Evolutionary conservation across 768 basidiomycete genomes (phyloP).

Genomic region (Pulveroboletus sp.): DNA sequence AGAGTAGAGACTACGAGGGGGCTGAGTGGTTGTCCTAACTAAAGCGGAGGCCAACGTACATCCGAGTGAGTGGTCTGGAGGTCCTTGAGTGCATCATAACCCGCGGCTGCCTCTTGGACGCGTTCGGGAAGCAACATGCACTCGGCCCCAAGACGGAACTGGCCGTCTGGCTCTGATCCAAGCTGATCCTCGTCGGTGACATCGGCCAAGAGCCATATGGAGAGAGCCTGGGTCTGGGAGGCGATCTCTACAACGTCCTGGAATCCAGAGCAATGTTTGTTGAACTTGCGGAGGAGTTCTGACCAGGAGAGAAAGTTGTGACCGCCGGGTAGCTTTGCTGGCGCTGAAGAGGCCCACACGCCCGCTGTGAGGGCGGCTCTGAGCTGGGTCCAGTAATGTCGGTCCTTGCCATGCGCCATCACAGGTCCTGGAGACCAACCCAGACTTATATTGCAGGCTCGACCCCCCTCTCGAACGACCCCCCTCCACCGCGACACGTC

Average conservation of each 20-base stretch:
- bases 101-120: conserved; percentile 51
- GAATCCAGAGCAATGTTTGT: conserved; percentile 72
- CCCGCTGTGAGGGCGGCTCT: conserved; percentile 68
- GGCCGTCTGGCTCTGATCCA: conserved; percentile 37
- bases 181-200: conserved; percentile 56
- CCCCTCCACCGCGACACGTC: conserved; percentile 14
- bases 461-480: conserved; percentile 9
- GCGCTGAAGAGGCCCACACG: conserved; percentile 58
- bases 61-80: conserved; percentile 51
- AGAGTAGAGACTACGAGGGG: conserved; percentile 53
- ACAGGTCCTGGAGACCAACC: neutral
- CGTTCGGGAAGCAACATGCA: conserved; percentile 53
- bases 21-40: conserved; percentile 2
- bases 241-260: conserved; percentile 62
- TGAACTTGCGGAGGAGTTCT: conserved; percentile 79
- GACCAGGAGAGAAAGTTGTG: conserved; percentile 59
- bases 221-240: conserved; percentile 60
- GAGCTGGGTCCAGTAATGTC: conserved; percentile 76
- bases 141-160: conserved; percentile 45
- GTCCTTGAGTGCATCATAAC: conserved; percentile 52
- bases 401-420: conserved; percentile 57
- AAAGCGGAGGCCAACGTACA: conserved; percentile 40
- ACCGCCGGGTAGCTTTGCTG: conserved; percentile 59
- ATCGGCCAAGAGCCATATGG: conserved; percentile 49
- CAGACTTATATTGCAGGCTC: neutral